Conservation (phyloP, 2,329 filamentous ascomycete species). For the Penicillium hordei region DNA sequence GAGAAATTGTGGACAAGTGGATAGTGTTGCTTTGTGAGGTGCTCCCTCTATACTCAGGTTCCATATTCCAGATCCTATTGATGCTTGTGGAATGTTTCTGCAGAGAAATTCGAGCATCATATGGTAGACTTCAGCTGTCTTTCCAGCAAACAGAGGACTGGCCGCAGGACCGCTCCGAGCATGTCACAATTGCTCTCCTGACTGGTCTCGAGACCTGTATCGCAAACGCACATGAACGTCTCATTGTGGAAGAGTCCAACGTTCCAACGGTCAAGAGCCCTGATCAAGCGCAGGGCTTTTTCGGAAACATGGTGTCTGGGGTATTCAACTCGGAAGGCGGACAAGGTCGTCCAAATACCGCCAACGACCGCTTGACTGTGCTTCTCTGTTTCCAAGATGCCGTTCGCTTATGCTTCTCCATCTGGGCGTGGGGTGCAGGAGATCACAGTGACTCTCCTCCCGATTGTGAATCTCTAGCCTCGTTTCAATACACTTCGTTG, state of each 20-base stretch:
- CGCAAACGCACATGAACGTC: constrained; percentile 78
- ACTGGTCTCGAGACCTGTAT: constrained; percentile 90
- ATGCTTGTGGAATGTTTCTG: constrained; percentile 90
- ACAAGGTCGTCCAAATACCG: constrained; percentile 77
- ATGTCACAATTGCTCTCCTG: constrained; percentile 69
- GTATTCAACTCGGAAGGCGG: constrained; percentile 78
- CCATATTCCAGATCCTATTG: constrained; percentile 86
- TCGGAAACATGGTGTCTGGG: constrained; percentile 90
- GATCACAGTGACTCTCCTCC: constrained; percentile 47
- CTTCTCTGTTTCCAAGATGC: constrained; percentile 96
- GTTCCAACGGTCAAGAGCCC: constrained; percentile 70
- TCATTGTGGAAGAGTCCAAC: constrained; percentile 73
- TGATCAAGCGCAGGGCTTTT: constrained; percentile 81
- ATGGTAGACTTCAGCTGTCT: constrained; percentile 62
- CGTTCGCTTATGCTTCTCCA: constrained; percentile 84
- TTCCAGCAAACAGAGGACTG: constrained; percentile 44
- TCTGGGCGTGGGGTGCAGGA: constrained; percentile 88
- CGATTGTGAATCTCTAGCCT: constrained; percentile 70
- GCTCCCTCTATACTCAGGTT: constrained; percentile 76
- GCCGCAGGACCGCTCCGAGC: constrained; percentile 57
- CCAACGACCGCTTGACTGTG: constrained; percentile 90
- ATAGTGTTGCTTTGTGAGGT: constrained; percentile 80
- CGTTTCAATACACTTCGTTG: constrained; percentile 85
- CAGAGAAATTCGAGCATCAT: constrained; percentile 70
- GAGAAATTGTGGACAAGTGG: constrained; percentile 86